These are phyloP conservation scores for Linderina pennispora DNA, from an alignment of 192 early-diverging fungal genomes.

Conservation along the genomic window DNA sequence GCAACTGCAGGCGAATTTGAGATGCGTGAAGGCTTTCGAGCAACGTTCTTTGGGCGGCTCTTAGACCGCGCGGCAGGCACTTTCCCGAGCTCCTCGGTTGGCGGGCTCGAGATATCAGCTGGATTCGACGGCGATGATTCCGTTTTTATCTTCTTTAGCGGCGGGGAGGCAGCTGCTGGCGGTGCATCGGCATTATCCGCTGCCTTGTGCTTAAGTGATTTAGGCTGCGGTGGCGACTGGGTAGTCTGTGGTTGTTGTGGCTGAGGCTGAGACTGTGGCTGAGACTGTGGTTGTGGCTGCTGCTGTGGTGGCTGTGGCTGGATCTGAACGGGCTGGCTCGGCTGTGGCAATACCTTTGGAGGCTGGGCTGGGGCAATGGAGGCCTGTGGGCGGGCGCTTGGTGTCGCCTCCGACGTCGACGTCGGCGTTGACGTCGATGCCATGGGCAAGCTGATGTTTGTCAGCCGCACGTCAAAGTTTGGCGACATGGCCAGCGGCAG, in stretches of 20 bases:
- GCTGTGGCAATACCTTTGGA: neutral
- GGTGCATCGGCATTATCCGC: neutral
- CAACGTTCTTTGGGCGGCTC: slow-evolving; percentile 12
- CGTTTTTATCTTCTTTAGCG: slow-evolving; percentile 15
- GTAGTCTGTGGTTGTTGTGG: slow-evolving; percentile 4
- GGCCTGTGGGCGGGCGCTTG: neutral
- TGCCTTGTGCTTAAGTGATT: slow-evolving; percentile 38
- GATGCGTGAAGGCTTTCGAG: slow-evolving; percentile 12
- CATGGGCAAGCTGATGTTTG: slow-evolving; percentile 30
- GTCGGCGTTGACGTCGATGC: too few species aligned
- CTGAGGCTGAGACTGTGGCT: neutral
- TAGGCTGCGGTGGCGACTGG: slow-evolving; percentile 16
- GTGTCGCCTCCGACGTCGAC: slow-evolving; percentile 21
- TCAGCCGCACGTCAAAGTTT: slow-evolving; percentile 29
- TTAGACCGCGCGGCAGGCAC: slow-evolving; percentile 19
- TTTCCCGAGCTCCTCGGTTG: slow-evolving; percentile 17
- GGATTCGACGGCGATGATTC: slow-evolving; percentile 1
- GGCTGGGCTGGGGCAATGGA: slow-evolving; percentile 11
- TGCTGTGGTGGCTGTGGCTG: slow-evolving; percentile 17
- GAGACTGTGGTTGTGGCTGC: neutral
- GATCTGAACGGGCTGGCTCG: slow-evolving; percentile 22
- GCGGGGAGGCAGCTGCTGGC: neutral
- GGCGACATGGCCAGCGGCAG: slow-evolving; percentile 38
- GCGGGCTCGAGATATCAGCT: slow-evolving; percentile 1
- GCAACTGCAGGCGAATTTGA: slow-evolving; percentile 36